phyloP scores from a whole-genome alignment of 2,329 filamentous ascomycete species.

The Fusarium sp. region DNA sequence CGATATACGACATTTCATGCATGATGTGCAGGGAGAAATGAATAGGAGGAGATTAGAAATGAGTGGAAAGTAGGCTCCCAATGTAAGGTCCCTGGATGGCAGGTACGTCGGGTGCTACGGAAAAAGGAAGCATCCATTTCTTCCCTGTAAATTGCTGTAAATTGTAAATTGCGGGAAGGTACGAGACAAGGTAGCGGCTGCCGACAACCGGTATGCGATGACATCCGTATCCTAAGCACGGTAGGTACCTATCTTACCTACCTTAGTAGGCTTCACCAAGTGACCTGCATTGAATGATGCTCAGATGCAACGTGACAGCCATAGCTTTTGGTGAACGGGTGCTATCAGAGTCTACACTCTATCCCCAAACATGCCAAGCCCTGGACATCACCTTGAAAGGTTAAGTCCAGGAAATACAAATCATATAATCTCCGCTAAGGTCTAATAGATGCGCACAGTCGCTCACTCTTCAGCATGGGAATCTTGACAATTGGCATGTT shows the following conservation, averaged over 20 bases:
- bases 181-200: neutral
- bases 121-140: neutral
- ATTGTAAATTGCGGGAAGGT: neutral
- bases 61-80: neutral
- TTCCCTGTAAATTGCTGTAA: no score
- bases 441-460: no score
- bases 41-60: conserved; percentile 29
- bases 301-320: neutral
- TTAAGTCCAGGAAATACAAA: no score
- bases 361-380: neutral
- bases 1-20: conserved; percentile 4
- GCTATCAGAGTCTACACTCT: neutral
- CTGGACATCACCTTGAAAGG: neutral
- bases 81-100: neutral
- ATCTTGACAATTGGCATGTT: no score
- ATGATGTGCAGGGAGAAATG: conserved; percentile 12
- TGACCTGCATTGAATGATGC: neutral
- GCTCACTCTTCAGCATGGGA: no score
- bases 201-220: neutral
- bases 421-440: no score
- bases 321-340: neutral
- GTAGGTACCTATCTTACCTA: no score
- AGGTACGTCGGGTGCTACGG: neutral
- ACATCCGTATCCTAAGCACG: neutral
- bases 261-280: no score